A percentile compares a stretch with the other conserved stretches of the same genome.
These are phyloP conservation scores for Larix sibirica DNA, from an alignment of 83 land plant genomes.

Conservation along the genomic window DNA sequence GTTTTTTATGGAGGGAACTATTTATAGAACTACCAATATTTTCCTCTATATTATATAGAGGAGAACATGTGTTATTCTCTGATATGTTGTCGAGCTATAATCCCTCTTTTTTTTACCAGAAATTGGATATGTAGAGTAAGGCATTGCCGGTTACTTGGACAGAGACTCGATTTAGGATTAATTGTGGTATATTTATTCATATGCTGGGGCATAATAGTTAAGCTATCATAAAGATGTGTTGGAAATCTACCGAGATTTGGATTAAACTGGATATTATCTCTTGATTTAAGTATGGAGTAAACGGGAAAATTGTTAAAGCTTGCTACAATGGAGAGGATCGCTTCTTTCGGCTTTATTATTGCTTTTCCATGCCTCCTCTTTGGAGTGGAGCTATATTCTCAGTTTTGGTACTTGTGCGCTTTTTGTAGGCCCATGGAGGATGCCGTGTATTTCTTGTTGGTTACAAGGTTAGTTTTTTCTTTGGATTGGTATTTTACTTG, in stretches of 20 bases:
- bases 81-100: too few species aligned
- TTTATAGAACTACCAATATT: too few species aligned
- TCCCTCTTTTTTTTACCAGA: background rate
- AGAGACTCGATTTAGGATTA: background rate
- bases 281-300: background rate
- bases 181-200: background rate
- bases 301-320: background rate
- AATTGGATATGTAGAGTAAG: background rate
- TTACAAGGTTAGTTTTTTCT: too few species aligned
- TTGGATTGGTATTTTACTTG: too few species aligned
- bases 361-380: too few species aligned
- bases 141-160: background rate
- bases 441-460: too few species aligned
- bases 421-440: too few species aligned
- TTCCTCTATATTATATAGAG: too few species aligned
- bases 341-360: background rate
- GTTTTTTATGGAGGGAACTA: too few species aligned
- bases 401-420: too few species aligned
- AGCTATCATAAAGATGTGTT: background rate
- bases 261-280: background rate
- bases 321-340: constrained; percentile 10
- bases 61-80: too few species aligned
- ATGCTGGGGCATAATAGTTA: background rate
- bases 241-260: background rate
- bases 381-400: too few species aligned